A percentile compares a stretch with the other conserved stretches of the same genome.
These are phyloP conservation scores for Pachyrhizus erosus DNA, from an alignment of 306 rosid species.

Conservation along the genomic window DNA sequence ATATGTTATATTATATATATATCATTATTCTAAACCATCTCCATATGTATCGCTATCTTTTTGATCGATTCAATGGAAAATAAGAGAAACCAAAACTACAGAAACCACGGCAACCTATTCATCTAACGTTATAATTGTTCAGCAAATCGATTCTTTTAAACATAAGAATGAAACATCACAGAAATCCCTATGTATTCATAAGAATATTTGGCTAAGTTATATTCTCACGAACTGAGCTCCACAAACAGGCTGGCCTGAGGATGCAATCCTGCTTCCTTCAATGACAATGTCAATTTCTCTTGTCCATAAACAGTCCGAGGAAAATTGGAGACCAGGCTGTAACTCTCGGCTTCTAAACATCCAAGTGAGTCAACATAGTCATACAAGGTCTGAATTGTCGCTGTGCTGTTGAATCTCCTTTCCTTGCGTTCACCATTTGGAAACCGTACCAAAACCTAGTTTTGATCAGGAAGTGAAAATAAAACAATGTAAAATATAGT, in stretches of 20 bases:
- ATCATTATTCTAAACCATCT: conserved; percentile 43
- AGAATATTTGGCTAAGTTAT: conserved; percentile 33
- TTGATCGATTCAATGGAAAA: conserved; percentile 43
- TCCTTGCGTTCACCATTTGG: conserved; percentile 93
- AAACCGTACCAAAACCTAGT: conserved; percentile 93
- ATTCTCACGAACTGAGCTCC: conserved; percentile 49
- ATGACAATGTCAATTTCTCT: conserved; percentile 65
- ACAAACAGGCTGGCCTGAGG: conserved; percentile 73
- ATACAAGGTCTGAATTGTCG: conserved; percentile 72
- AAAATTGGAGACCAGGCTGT: conserved; percentile 87
- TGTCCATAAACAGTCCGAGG: conserved; percentile 83
- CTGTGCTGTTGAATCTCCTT: conserved; percentile 81
- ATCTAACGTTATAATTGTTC: conserved; percentile 41
- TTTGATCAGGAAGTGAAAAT: background rate
- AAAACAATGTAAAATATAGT: conserved; percentile 6
- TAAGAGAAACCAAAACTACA: conserved; percentile 38
- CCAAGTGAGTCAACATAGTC: conserved; percentile 95
- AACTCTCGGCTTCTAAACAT: conserved; percentile 67
- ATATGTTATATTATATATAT: conserved; percentile 18
- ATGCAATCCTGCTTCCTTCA: conserved; percentile 96
- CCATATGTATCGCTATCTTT: conserved; percentile 43
- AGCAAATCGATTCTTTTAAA: conserved; percentile 31
- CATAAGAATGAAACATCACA: conserved; percentile 28
- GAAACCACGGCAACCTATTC: conserved; percentile 38
- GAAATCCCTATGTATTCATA: conserved; percentile 35